Percentiles rank a stretch among this genome's conserved stretches.
phyloP scores from a whole-genome alignment of 2,329 filamentous ascomycete genomes.

The Calcarisporium arbuscula region DNA sequence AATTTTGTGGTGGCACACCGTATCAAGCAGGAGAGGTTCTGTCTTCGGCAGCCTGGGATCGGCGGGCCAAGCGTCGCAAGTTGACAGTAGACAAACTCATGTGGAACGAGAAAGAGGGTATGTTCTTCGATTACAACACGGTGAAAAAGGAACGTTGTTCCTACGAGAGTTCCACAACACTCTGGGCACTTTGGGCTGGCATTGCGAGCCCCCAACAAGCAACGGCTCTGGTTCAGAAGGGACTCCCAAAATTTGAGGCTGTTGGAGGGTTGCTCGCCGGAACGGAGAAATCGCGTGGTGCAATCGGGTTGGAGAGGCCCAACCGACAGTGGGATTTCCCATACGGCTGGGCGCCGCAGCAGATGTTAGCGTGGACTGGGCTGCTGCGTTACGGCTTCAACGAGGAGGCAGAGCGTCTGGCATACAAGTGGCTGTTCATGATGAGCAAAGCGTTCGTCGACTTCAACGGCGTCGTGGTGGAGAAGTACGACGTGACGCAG shows the following conservation, averaged over 20 bases:
- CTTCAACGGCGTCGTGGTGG: slow-evolving; percentile 95
- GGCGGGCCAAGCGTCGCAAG: slow-evolving; percentile 78
- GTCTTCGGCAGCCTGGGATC: slow-evolving; percentile 84
- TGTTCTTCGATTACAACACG: slow-evolving; percentile 98
- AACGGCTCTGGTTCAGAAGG: slow-evolving; percentile 71
- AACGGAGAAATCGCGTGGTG: slow-evolving; percentile 81
- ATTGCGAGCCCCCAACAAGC: slow-evolving; percentile 81
- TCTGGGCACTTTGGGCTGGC: slow-evolving; percentile 97
- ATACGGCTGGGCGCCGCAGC: slow-evolving; percentile 96
- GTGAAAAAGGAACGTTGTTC: slow-evolving; percentile 70
- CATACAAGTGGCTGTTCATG: slow-evolving; percentile 98
- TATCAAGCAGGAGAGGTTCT: slow-evolving; percentile 65
- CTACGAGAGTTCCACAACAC: slow-evolving; percentile 89
- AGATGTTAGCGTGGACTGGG: slow-evolving; percentile 96
- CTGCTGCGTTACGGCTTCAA: slow-evolving; percentile 86
- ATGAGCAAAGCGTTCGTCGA: slow-evolving; percentile 97
- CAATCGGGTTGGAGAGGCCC: slow-evolving; percentile 71
- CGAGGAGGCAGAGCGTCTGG: slow-evolving; percentile 80
- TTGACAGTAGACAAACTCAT: slow-evolving; percentile 84
- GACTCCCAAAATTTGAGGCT: slow-evolving; percentile 80
- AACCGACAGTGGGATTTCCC: slow-evolving; percentile 99
- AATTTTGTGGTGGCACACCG: slow-evolving; percentile 65
- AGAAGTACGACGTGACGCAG: slow-evolving; percentile 96
- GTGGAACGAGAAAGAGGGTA: slow-evolving; percentile 86
- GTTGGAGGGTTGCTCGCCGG: slow-evolving; percentile 84